phyloP scores from a whole-genome alignment of 106 monocot genomes.

The Dactylorhiza incarnata region DNA sequence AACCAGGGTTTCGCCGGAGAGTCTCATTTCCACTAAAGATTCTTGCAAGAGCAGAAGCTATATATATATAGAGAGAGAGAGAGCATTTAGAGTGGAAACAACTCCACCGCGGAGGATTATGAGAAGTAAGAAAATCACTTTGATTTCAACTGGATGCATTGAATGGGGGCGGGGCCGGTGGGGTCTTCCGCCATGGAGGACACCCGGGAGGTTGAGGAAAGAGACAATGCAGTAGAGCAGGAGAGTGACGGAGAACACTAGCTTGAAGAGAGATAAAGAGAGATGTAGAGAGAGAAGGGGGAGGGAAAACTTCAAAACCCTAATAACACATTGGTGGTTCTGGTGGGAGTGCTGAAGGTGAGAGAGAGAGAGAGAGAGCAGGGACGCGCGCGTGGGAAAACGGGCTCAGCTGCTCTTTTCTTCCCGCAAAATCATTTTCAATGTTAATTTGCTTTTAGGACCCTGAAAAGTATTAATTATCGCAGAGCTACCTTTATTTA shows the following conservation, averaged over 20 bases:
- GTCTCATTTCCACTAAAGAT: slow-evolving; percentile 16
- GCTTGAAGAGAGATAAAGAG: not conserved
- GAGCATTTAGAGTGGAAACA: slow-evolving; percentile 25
- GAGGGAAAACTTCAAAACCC: not conserved
- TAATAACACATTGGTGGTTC: not conserved
- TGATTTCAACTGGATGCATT: slow-evolving; percentile 13
- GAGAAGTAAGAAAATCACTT: slow-evolving; percentile 3
- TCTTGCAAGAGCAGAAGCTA: slow-evolving; percentile 9
- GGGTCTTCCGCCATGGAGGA: slow-evolving; percentile 10
- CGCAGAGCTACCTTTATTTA: no score
- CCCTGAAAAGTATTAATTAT: not conserved
- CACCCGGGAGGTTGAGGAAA: not conserved
- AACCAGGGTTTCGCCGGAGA: slow-evolving; percentile 16
- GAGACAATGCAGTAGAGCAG: not conserved
- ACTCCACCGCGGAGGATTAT: slow-evolving; percentile 30
- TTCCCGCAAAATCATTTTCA: not conserved
- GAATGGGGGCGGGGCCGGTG: slow-evolving; percentile 19
- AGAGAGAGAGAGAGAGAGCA: not conserved
- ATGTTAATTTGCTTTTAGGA: not conserved
- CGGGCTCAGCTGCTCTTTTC: slow-evolving; percentile 7
- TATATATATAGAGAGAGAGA: slow-evolving; percentile 4
- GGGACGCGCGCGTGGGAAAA: slow-evolving; percentile 16
- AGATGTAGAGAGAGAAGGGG: no score
- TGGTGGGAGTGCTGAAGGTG: slow-evolving; percentile 4
- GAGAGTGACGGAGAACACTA: not conserved